Conservation (phyloP, 345 rosid genomes). For the Aethionema arabicum region DNA sequence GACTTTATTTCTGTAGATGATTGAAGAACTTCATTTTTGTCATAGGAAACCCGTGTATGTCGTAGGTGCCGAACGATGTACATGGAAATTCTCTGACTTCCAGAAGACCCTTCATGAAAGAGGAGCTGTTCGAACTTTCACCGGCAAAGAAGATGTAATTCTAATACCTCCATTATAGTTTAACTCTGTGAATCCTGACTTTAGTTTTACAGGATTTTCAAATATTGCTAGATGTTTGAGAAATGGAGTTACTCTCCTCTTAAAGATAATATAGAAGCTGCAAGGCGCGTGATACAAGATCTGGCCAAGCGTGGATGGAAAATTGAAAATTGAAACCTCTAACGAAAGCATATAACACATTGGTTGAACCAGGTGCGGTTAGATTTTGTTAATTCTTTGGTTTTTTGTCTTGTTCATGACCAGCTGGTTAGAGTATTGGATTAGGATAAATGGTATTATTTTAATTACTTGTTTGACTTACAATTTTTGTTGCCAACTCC, state of each 20-base stretch:
- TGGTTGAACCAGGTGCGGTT: constrained; percentile 8
- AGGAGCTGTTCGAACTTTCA: constrained; percentile 70
- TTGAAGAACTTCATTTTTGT: constrained; percentile 5
- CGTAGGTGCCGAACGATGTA: constrained; percentile 75
- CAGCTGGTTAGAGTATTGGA: constrained; percentile 12
- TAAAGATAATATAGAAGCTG: constrained; percentile 77
- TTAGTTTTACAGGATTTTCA: constrained; percentile 14
- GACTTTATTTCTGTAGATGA: constrained; percentile 10
- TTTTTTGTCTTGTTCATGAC: constrained; percentile 12
- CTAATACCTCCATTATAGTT: not conserved
- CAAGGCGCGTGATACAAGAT: constrained; percentile 58
- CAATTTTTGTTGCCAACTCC: constrained; percentile 33
- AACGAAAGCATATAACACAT: constrained; percentile 11
- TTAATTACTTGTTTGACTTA: constrained; percentile 22
- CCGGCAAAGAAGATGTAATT: constrained; percentile 84
- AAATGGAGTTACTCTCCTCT: constrained; percentile 85
- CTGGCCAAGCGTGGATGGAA: constrained; percentile 71
- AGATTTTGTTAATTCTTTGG: constrained; percentile 18
- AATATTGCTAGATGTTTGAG: constrained; percentile 56
- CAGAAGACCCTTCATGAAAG: constrained; percentile 65
- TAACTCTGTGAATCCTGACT: constrained; percentile 5
- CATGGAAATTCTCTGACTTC: constrained; percentile 82
- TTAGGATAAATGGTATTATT: constrained; percentile 8
- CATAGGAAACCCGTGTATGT: constrained; percentile 86
- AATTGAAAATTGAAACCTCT: constrained; percentile 25